These are phyloP conservation scores for Boletus tylopilopsis DNA, from an alignment of 768 basidiomycete genomes.

Conservation along the genomic window DNA sequence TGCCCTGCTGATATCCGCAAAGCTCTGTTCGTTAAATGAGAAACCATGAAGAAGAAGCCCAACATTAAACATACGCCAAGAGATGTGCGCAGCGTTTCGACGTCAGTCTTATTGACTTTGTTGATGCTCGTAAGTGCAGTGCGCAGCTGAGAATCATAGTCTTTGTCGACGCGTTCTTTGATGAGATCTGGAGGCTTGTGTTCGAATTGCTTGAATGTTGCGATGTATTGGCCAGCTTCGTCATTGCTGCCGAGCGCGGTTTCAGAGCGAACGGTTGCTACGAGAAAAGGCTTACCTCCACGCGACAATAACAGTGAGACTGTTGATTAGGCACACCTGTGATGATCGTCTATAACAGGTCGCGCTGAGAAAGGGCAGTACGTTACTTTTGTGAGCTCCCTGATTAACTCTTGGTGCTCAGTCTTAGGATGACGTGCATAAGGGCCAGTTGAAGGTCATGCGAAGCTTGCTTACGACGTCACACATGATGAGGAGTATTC, in stretches of 20 bases:
- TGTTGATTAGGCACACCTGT: slow-evolving; percentile 85
- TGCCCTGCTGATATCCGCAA: slow-evolving; percentile 74
- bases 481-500: slow-evolving; percentile 85
- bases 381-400: slow-evolving; percentile 83
- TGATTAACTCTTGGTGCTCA: slow-evolving; percentile 87
- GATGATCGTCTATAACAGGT: slow-evolving; percentile 1
- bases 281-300: slow-evolving; percentile 63
- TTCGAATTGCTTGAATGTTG: slow-evolving; percentile 91
- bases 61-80: slow-evolving; percentile 65
- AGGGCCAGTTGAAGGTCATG: background rate
- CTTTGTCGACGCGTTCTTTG: slow-evolving; percentile 91
- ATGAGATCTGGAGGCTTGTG: slow-evolving; percentile 91
- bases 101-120: slow-evolving; percentile 97
- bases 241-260: slow-evolving; percentile 53
- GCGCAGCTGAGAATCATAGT: slow-evolving; percentile 78
- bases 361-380: slow-evolving; percentile 4
- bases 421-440: slow-evolving; percentile 43
- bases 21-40: slow-evolving; percentile 55
- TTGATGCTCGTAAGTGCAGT: slow-evolving; percentile 82
- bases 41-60: background rate
- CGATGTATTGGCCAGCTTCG: slow-evolving; percentile 89
- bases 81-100: slow-evolving; percentile 86
- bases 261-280: slow-evolving; percentile 2
- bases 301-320: slow-evolving; percentile 86
- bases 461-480: slow-evolving; percentile 71